Conservation (phyloP, 179 eudicot genomes). For the Patellifolia procumbens region DNA sequence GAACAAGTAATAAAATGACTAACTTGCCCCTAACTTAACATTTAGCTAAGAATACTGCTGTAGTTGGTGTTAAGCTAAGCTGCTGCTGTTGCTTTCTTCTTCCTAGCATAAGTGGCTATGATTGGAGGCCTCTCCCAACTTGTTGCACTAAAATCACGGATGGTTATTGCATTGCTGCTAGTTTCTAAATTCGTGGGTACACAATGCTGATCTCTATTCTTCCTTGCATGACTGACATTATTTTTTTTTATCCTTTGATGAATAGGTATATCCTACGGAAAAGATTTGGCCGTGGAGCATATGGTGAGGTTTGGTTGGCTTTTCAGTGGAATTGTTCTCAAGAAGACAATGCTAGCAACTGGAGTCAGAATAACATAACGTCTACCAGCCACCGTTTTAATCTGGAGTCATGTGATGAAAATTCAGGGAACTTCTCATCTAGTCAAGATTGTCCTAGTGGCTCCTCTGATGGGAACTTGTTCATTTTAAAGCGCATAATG, state of each 20-base stretch:
- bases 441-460: slow-evolving; percentile 41
- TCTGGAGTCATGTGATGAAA: slow-evolving; percentile 32
- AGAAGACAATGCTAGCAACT: slow-evolving; percentile 36
- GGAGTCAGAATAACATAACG: slow-evolving; percentile 38
- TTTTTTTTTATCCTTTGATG: not conserved
- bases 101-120: no score
- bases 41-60: no score
- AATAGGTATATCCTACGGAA: slow-evolving; percentile 74
- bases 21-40: no score
- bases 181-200: not conserved
- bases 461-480: slow-evolving; percentile 47
- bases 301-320: slow-evolving; percentile 99
- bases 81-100: no score
- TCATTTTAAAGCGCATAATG: slow-evolving; percentile 96
- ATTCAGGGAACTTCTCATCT: slow-evolving; percentile 35
- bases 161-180: not conserved
- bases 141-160: not conserved
- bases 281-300: slow-evolving; percentile 93
- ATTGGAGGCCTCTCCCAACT: no score
- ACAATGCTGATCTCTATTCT: slow-evolving; percentile 1
- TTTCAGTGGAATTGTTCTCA: slow-evolving; percentile 88
- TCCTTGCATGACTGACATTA: not conserved
- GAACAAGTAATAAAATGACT: no score
- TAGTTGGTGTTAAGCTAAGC: no score
- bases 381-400: slow-evolving; percentile 36